A percentile compares a stretch with the other conserved stretches of the same genome.
phyloP scores from a whole-genome alignment of 495 filamentous ascomycete species.

The Talaromyces stipitatus region DNA sequence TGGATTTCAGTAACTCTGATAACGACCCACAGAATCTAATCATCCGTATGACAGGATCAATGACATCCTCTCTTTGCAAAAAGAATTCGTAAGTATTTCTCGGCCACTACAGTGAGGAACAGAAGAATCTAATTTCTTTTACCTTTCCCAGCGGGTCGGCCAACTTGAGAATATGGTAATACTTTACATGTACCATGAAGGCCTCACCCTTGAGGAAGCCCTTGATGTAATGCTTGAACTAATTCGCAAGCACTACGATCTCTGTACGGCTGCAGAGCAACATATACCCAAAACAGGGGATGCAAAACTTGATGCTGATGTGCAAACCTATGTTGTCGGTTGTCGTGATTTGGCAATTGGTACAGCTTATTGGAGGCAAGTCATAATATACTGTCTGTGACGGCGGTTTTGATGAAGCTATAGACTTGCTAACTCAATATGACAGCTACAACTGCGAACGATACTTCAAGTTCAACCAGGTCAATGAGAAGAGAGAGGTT shows the following conservation, averaged over 20 bases:
- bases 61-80: not conserved
- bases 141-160: not conserved
- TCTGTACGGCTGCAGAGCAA: not conserved
- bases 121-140: not conserved
- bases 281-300: not conserved
- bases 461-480: not conserved
- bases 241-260: not conserved
- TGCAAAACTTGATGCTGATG: not conserved
- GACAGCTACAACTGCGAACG: not conserved
- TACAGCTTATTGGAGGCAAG: not conserved
- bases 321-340: not conserved
- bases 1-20: not conserved
- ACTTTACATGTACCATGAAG: not conserved
- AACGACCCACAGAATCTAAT: not conserved
- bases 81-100: not conserved
- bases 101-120: not conserved
- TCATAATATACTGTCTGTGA: not conserved
- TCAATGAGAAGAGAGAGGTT: not conserved
- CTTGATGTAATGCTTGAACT: not conserved
- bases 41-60: not conserved
- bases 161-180: slow-evolving; percentile 1
- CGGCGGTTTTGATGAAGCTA: no score
- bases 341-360: slow-evolving; percentile 1
- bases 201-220: not conserved
- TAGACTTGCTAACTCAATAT: not conserved